A percentile compares a stretch with the other conserved stretches of the same genome.
These are phyloP conservation scores for Xylaria sp. DNA, from an alignment of 2,329 filamentous ascomycete genomes.

Conservation along the genomic window DNA sequence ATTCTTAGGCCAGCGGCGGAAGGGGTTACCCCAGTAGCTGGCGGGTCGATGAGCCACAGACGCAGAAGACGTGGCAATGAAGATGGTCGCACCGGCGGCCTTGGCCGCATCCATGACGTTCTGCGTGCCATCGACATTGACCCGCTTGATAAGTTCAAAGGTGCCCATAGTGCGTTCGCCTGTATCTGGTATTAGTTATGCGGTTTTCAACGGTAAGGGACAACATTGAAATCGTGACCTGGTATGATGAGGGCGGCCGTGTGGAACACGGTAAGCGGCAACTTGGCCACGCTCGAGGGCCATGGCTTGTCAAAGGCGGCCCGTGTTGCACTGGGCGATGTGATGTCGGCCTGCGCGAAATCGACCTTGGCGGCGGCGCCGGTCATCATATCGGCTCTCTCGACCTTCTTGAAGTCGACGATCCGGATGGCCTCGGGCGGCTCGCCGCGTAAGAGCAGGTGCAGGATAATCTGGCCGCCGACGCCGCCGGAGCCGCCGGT, in stretches of 20 bases:
- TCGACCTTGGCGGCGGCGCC: slow-evolving; percentile 51
- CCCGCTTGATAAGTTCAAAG: slow-evolving; percentile 54
- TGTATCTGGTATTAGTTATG: not conserved
- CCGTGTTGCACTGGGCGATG: slow-evolving; percentile 52
- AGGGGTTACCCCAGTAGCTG: slow-evolving; percentile 54
- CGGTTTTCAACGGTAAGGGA: not conserved
- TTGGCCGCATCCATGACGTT: slow-evolving; percentile 58
- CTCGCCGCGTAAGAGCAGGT: slow-evolving; percentile 61
- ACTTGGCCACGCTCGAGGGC: slow-evolving; percentile 52
- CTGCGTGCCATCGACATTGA: slow-evolving; percentile 60
- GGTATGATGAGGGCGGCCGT: slow-evolving; percentile 60
- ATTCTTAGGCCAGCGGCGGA: slow-evolving; percentile 52
- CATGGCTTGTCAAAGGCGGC: slow-evolving; percentile 58
- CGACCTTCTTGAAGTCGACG: slow-evolving; percentile 58
- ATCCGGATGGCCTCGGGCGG: slow-evolving; percentile 59
- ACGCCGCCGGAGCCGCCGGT: slow-evolving; percentile 58
- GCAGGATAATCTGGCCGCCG: slow-evolving; percentile 61
- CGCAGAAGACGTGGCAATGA: slow-evolving; percentile 61
- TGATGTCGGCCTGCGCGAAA: slow-evolving; percentile 59
- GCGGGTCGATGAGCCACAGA: slow-evolving; percentile 56
- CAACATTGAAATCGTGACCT: not conserved
- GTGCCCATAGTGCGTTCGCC: slow-evolving; percentile 56
- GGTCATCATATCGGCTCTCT: slow-evolving; percentile 53
- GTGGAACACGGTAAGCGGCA: slow-evolving; percentile 63
- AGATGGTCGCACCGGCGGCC: slow-evolving; percentile 55